Evolutionary conservation across 139 green algal genomes (phyloP).

Genomic region (Nannochloris sp.): DNA sequence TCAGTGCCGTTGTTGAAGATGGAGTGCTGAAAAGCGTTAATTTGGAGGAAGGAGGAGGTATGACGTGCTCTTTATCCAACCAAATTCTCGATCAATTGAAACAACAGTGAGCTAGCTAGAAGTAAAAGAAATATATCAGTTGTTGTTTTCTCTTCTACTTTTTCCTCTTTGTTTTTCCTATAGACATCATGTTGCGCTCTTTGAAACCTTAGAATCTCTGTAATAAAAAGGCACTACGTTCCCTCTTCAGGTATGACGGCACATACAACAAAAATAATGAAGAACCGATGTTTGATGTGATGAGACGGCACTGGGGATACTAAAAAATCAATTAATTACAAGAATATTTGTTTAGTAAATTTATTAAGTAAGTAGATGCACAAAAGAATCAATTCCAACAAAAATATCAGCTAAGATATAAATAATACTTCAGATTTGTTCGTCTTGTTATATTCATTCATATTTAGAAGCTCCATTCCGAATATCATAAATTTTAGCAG

Average conservation of each 20-base stretch:
- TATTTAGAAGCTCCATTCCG: neutral
- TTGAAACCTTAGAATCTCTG: neutral
- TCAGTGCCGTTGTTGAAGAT: conserved; percentile 43
- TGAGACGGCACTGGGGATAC: conserved; percentile 28
- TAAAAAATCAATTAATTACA: no score
- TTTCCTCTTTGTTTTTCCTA: neutral
- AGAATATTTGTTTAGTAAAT: no score
- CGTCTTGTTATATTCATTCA: no score
- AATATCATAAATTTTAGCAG: conserved; percentile 11
- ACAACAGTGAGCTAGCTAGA: neutral
- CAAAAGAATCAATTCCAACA: no score
- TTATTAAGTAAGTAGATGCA: no score
- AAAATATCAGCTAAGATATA: no score
- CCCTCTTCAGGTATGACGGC: neutral
- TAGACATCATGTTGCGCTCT: neutral
- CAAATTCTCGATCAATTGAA: conserved; percentile 33
- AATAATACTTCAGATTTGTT: no score
- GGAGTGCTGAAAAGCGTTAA: conserved; percentile 37
- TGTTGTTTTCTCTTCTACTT: neutral
- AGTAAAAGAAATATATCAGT: neutral
- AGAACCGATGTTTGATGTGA: conserved; percentile 19
- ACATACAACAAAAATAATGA: neutral
- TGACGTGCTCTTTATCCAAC: conserved; percentile 31
- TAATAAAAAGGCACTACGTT: neutral
- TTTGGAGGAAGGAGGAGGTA: conserved; percentile 31